Percentiles rank a stretch among this genome's conserved stretches.
These are phyloP conservation scores for Plectranthus barbatus DNA, from an alignment of 257 asterid genomes.

Conservation along the genomic window DNA sequence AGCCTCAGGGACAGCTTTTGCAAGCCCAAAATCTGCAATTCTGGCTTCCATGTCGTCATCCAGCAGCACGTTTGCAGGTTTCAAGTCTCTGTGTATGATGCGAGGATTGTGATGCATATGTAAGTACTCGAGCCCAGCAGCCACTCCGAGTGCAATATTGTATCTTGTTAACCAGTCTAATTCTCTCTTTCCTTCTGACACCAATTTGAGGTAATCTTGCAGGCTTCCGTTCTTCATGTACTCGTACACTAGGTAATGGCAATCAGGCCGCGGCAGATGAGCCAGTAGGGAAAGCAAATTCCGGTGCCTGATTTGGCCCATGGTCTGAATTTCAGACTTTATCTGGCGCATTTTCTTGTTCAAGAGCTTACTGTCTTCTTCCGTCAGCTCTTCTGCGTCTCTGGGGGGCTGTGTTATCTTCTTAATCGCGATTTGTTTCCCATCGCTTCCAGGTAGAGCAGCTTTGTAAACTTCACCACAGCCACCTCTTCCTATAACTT, in stretches of 20 bases:
- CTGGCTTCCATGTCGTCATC: constrained; percentile 95
- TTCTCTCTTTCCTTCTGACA: constrained; percentile 36
- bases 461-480: constrained; percentile 88
- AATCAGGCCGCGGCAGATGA: constrained; percentile 63
- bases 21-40: constrained; percentile 86
- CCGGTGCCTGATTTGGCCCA: constrained; percentile 81
- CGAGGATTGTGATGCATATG: constrained; percentile 60
- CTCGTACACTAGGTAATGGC: constrained; percentile 79
- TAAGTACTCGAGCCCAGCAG: constrained; percentile 85
- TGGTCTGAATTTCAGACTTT: constrained; percentile 75
- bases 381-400: constrained; percentile 53
- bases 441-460: constrained; percentile 62
- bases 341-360: constrained; percentile 77
- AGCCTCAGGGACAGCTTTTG: constrained; percentile 74
- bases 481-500: constrained; percentile 72
- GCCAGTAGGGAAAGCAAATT: constrained; percentile 77
- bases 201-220: constrained; percentile 50
- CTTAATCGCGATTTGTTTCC: constrained; percentile 75
- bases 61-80: constrained; percentile 79
- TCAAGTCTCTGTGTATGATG: constrained; percentile 78
- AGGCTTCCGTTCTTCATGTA: constrained; percentile 91
- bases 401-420: constrained; percentile 48
- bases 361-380: constrained; percentile 64
- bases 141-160: constrained; percentile 72
- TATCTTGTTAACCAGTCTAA: constrained; percentile 61